Conservation (phyloP, 495 filamentous ascomycete genomes). For the Hypoxylon trugodes region DNA sequence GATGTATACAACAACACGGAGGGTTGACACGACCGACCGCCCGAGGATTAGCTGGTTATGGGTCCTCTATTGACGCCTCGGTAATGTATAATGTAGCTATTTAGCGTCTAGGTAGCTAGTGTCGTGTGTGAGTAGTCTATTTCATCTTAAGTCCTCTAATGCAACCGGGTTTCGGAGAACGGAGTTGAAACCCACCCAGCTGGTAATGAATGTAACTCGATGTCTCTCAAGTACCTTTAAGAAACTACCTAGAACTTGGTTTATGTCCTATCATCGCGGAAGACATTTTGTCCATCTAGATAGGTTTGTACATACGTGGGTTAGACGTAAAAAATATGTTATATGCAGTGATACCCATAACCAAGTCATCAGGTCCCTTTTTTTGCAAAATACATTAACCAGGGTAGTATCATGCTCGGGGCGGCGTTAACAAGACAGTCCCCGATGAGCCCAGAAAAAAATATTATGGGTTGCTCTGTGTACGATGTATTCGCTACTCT, state of each 20-base stretch:
- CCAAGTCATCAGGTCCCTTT: not conserved
- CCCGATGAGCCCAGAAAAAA: constrained; percentile 10
- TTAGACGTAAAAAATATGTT: constrained; percentile 4
- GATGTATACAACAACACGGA: constrained; percentile 5
- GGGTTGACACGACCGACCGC: constrained; percentile 4
- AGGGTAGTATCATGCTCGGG: not conserved
- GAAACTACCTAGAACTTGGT: constrained; percentile 3
- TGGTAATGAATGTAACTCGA: constrained; percentile 15
- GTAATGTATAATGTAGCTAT: constrained; percentile 2
- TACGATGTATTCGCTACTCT: too few relatives aligned
- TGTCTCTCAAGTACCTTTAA: constrained; percentile 11
- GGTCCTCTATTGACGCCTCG: not conserved
- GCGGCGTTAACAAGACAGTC: constrained; percentile 16
- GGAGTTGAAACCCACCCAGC: not conserved
- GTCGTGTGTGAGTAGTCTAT: not conserved
- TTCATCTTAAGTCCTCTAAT: not conserved
- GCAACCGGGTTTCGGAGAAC: constrained; percentile 24
- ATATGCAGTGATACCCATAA: constrained; percentile 13
- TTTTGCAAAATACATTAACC: not conserved
- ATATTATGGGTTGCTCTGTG: not conserved
- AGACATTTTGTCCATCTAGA: not conserved
- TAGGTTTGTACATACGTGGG: too few relatives aligned
- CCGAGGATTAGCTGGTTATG: constrained; percentile 3
- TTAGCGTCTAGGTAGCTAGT: constrained; percentile 1
- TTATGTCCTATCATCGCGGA: constrained; percentile 7